Percentiles rank a stretch among this genome's conserved stretches.
phyloP scores from a whole-genome alignment of 768 basidiomycete genomes.

The Piloderma croceum region DNA sequence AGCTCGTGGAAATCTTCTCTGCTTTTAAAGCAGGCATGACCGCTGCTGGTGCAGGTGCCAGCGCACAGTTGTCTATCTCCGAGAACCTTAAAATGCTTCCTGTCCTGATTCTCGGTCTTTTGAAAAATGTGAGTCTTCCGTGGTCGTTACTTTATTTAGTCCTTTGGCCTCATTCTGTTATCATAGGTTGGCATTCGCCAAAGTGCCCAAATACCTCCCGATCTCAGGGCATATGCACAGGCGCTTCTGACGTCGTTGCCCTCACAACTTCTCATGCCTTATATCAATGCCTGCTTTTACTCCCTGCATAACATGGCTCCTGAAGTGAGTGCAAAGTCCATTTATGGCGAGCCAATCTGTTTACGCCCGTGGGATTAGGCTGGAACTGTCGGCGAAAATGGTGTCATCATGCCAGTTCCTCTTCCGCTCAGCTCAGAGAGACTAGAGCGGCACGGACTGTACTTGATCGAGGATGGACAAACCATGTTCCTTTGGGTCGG shows the following conservation, averaged over 20 bases:
- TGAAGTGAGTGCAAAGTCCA: conserved; percentile 47
- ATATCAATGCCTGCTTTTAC: conserved; percentile 93
- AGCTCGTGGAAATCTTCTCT: conserved; percentile 75
- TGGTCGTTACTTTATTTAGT: background rate
- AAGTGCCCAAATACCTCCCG: conserved; percentile 94
- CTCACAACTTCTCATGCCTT: conserved; percentile 85
- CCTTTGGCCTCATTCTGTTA: background rate
- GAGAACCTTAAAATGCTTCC: conserved; percentile 96
- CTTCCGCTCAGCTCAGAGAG: conserved; percentile 93
- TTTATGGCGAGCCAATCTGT: conserved; percentile 4
- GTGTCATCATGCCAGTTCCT: conserved; percentile 81
- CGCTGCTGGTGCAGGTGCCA: conserved; percentile 86
- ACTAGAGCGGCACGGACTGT: conserved; percentile 90
- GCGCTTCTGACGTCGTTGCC: conserved; percentile 87
- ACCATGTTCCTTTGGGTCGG: conserved; percentile 98
- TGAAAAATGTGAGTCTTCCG: conserved; percentile 76
- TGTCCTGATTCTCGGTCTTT: conserved; percentile 77
- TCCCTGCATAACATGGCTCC: conserved; percentile 94
- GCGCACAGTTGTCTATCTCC: conserved; percentile 85
- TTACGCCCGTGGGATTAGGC: conserved; percentile 46
- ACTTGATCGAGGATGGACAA: conserved; percentile 95
- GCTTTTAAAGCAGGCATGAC: conserved; percentile 98
- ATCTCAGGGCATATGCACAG: conserved; percentile 93
- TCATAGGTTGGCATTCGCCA: conserved; percentile 86
- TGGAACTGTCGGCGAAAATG: conserved; percentile 86